Evolutionary conservation across 345 rosid species (phyloP).

Genomic region (Eucalyptus paniculata): DNA sequence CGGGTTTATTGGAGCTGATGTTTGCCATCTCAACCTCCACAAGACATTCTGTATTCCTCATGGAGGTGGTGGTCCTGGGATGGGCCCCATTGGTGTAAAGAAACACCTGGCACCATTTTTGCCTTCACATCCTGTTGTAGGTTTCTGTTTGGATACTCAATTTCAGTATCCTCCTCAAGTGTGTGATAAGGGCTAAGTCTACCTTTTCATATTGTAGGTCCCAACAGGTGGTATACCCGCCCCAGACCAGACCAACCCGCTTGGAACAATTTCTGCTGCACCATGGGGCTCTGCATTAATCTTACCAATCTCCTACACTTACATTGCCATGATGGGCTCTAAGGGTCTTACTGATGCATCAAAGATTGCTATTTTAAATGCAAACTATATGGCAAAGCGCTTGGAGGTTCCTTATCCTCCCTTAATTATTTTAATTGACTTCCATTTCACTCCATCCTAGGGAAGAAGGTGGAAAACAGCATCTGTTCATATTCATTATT

Average conservation of each 20-base stretch:
- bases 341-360: conserved; percentile 95
- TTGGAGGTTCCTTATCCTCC: conserved; percentile 52
- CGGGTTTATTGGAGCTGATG: conserved; percentile 97
- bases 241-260: conserved; percentile 49
- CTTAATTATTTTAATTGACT: not conserved
- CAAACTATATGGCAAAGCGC: conserved; percentile 99
- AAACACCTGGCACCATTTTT: conserved; percentile 90
- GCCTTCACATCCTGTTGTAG: conserved; percentile 99
- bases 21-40: conserved; percentile 98
- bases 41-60: conserved; percentile 98
- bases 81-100: conserved; percentile 99
- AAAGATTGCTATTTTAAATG: conserved; percentile 87
- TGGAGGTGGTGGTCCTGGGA: conserved; percentile 99
- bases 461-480: not conserved
- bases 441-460: not conserved
- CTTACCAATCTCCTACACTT: conserved; percentile 87
- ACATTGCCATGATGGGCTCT: conserved; percentile 99
- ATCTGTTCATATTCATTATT: not conserved
- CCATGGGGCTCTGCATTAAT: conserved; percentile 99
- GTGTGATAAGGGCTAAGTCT: not conserved
- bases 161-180: not conserved
- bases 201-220: conserved; percentile 19
- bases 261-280: conserved; percentile 94
- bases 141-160: not conserved
- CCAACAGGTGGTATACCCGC: conserved; percentile 82